Percentiles rank a stretch among this genome's conserved stretches.
Conservation (phyloP, 768 basidiomycete species). For the Leucogyrophana mollusca region DNA sequence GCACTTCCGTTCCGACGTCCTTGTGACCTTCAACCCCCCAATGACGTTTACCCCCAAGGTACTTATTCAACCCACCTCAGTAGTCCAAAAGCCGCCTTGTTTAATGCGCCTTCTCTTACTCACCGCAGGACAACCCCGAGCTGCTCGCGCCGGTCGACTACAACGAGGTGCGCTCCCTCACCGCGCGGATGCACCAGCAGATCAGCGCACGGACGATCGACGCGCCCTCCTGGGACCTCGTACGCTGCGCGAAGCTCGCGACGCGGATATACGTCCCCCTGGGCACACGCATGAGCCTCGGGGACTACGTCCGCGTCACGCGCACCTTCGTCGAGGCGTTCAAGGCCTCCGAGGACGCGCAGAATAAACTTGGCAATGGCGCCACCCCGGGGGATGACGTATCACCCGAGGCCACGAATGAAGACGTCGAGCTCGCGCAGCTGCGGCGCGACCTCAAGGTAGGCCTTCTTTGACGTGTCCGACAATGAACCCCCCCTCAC, state of each 20-base stretch:
- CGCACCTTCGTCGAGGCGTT: constrained; percentile 78
- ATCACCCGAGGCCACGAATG: constrained; percentile 16
- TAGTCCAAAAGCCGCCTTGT: background rate
- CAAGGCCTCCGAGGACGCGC: constrained; percentile 41
- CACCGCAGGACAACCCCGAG: constrained; percentile 61
- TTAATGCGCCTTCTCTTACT: constrained; percentile 2
- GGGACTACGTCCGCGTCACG: constrained; percentile 78
- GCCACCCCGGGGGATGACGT: constrained; percentile 23
- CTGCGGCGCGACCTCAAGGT: constrained; percentile 64
- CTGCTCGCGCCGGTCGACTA: constrained; percentile 68
- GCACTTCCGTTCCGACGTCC: constrained; percentile 84
- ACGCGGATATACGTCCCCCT: constrained; percentile 82
- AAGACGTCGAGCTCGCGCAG: constrained; percentile 28
- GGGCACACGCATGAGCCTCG: constrained; percentile 83
- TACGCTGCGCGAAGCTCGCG: constrained; percentile 75
- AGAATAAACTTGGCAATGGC: constrained; percentile 17
- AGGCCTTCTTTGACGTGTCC: background rate
- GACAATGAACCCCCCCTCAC: background rate
- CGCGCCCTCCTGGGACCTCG: constrained; percentile 80
- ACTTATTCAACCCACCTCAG: background rate
- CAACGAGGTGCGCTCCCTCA: constrained; percentile 55
- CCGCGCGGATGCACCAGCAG: constrained; percentile 59
- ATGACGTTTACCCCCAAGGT: constrained; percentile 67
- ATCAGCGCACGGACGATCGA: constrained; percentile 80
- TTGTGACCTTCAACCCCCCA: constrained; percentile 79